Evolutionary conservation across 129 eudicot genomes (phyloP), one percentile per base, ranked within the genome.

Genomic region (Lactuca saligna): DNA sequence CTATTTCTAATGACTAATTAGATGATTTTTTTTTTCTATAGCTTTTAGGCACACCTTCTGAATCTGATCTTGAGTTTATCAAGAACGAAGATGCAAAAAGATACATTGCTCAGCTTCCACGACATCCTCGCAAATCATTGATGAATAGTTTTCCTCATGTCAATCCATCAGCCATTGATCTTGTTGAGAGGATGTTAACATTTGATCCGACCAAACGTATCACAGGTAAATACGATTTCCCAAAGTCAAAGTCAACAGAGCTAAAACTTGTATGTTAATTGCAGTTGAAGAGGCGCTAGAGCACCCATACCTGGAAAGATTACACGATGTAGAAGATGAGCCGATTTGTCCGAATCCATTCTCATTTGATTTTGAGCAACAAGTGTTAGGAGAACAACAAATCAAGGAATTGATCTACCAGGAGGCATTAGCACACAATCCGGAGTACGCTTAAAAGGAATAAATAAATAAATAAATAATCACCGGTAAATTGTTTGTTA

Each of bases 321-420:
- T 91, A 65, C 97, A 91, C 39, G 97, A 91, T 73, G 32, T 70
- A 42, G 91, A 95, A 9, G 97, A 91, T 61, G 97, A 91, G 57
- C 97, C 97, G 37, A 72, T 88, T 6, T 91, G 97, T 73, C 16
- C 80, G 11, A 61, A 78, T 29, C 75, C 97, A 41, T 91, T 91
- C 76, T 84, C 96, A 12, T 91, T 88, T 53, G 97, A 91, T 59
- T 91, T 91, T 67, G 97, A 91, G 88, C 87, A 80, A 17, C 87
- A 86, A 68, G 79, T 74, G 61, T 64, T 86, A 69, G 80, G 89
- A 65, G 97, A 91, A 76, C 94, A 88, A 65, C 96, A 88, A 68
- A 91, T 91, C 57, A 91, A 88, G 76, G 94, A 91, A n/a, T 80
- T 91, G 91, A 91, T 91, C 14, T 88, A 82, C 80, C 86, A 86